A percentile compares a stretch with the other conserved stretches of the same genome.
Conservation (phyloP, 179 eudicot species). For the Pouteria campechiana region DNA sequence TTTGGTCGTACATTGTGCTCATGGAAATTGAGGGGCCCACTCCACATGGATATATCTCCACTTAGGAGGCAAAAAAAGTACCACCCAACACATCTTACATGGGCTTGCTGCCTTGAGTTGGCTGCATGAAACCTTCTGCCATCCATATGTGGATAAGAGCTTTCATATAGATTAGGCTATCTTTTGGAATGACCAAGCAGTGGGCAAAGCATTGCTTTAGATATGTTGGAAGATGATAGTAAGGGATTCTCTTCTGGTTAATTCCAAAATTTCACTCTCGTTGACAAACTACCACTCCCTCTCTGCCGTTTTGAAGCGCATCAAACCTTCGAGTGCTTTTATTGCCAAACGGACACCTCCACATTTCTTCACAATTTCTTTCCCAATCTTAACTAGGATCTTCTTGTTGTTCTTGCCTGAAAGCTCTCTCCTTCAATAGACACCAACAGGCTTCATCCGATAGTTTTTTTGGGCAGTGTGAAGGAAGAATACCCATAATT, state of each 20-base stretch:
- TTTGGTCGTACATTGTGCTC: too few relatives aligned
- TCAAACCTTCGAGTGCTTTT: constrained; percentile 7
- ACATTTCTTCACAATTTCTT: constrained; percentile 2
- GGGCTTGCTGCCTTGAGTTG: too few relatives aligned
- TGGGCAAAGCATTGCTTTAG: constrained; percentile 7
- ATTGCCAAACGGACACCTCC: constrained; percentile 7
- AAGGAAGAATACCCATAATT: not conserved
- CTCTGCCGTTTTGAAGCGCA: constrained; percentile 13
- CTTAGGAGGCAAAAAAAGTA: too few relatives aligned
- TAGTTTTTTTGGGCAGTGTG: constrained; percentile 1
- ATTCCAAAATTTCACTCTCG: constrained; percentile 5
- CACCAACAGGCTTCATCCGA: constrained; percentile 4
- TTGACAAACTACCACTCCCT: constrained; percentile 8
- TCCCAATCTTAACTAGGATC: constrained; percentile 2
- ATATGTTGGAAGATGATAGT: constrained; percentile 4
- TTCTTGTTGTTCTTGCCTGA: constrained; percentile 5
- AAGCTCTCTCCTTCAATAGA: constrained; percentile 1
- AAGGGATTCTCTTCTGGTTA: too few relatives aligned
- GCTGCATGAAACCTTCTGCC: constrained; percentile 5
- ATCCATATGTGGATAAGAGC: constrained; percentile 7
- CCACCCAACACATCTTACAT: too few relatives aligned
- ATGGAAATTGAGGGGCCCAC: too few relatives aligned
- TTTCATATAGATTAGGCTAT: not conserved
- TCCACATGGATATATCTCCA: too few relatives aligned
- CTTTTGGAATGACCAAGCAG: constrained; percentile 4